Conservation (phyloP, 371 early-diverging fungal genomes). For the Mortierella sp. region DNA sequence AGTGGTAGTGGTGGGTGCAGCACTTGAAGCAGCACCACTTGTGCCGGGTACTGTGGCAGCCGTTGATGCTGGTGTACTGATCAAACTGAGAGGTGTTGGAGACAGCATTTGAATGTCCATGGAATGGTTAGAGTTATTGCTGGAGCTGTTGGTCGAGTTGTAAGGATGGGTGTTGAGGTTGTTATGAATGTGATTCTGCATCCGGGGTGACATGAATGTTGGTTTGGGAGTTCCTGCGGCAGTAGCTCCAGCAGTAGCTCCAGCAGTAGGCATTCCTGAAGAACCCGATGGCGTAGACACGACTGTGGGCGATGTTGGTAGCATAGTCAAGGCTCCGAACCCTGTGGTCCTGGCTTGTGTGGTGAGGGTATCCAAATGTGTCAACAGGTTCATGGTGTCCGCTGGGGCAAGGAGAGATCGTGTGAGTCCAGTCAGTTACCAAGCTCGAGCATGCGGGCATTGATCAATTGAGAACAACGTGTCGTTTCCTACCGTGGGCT, state of each 20-base stretch:
- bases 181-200: conserved; percentile 47
- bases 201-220: conserved; percentile 40
- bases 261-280: not conserved
- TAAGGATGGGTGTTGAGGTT: conserved; percentile 1
- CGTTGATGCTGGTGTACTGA: conserved; percentile 24
- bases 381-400: conserved; percentile 38
- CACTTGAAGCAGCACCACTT: conserved; percentile 2
- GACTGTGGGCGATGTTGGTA: conserved; percentile 38
- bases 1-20: conserved; percentile 8
- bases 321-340: conserved; percentile 35
- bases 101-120: conserved; percentile 30
- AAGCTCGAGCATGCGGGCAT: too few species aligned
- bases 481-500: conserved; percentile 26
- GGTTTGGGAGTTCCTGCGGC: conserved; percentile 41
- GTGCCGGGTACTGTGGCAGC: not conserved
- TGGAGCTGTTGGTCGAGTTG: conserved; percentile 4
- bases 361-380: conserved; percentile 35
- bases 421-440: too few species aligned
- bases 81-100: conserved; percentile 22
- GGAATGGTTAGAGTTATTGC: not conserved
- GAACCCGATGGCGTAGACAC: conserved; percentile 45
- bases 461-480: not conserved
- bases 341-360: conserved; percentile 38
- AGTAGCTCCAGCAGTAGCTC: not conserved
- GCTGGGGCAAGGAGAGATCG: conserved; percentile 7